phyloP scores from a whole-genome alignment of 768 basidiomycete species.

The Suillus cothurnatus region DNA sequence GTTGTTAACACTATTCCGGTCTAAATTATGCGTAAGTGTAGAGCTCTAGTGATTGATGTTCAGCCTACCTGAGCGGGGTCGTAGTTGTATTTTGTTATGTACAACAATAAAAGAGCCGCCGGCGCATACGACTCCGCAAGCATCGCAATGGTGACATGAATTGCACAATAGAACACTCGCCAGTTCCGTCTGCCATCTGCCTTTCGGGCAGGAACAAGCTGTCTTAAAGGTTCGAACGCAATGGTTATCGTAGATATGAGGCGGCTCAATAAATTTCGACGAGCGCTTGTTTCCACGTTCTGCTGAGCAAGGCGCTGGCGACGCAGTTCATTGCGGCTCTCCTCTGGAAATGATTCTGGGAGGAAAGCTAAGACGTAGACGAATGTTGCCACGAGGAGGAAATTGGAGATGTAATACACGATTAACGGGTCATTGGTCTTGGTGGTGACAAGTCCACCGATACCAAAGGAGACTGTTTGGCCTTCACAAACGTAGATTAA shows the following conservation, averaged over 20 bases:
- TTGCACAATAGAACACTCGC: constrained; percentile 32
- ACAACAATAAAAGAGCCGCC: constrained; percentile 24
- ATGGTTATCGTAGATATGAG: constrained; percentile 5
- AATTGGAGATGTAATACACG: constrained; percentile 23
- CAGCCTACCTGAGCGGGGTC: constrained; percentile 28
- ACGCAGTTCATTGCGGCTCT: constrained; percentile 22
- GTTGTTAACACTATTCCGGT: constrained; percentile 30
- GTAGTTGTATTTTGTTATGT: constrained; percentile 28
- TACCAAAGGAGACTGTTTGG: constrained; percentile 25
- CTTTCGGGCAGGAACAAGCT: constrained; percentile 22
- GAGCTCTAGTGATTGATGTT: neutral
- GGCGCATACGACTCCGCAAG: constrained; percentile 17
- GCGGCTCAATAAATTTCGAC: neutral
- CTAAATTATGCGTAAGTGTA: constrained; percentile 15
- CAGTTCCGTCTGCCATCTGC: constrained; percentile 26
- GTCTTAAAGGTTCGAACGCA: constrained; percentile 28
- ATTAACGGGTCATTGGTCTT: constrained; percentile 21
- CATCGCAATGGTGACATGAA: constrained; percentile 27
- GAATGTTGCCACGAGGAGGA: constrained; percentile 18
- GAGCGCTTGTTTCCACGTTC: neutral
- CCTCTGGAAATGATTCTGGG: constrained; percentile 34
- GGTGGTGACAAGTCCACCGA: constrained; percentile 34
- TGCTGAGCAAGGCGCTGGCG: constrained; percentile 8
- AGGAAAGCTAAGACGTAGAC: constrained; percentile 27
- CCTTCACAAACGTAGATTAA: constrained; percentile 16